Evolutionary conservation across 306 rosid species (phyloP).

Genomic region (Castanea mollissima): DNA sequence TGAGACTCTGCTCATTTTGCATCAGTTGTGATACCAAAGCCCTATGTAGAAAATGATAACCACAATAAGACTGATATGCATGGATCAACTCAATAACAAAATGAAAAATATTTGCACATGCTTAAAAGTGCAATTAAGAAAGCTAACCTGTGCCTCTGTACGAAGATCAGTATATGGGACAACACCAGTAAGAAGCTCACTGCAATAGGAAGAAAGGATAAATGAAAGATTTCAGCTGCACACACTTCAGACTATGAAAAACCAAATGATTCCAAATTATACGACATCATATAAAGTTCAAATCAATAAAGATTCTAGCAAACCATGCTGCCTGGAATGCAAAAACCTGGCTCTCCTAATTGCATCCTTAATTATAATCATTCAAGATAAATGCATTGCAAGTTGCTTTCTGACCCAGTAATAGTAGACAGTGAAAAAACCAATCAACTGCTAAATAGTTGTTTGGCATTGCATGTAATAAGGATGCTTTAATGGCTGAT

Average conservation of each 20-base stretch:
- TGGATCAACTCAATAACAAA: conserved; percentile 3
- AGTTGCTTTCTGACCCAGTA: not conserved
- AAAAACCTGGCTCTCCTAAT: not conserved
- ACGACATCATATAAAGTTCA: not conserved
- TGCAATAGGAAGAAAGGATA: conserved; percentile 39
- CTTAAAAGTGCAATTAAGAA: conserved; percentile 12
- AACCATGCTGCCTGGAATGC: not conserved
- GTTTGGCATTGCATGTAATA: too few relatives aligned
- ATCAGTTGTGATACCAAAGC: too few relatives aligned
- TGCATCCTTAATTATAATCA: not conserved
- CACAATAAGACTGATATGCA: conserved; percentile 1
- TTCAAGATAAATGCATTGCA: not conserved
- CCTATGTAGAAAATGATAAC: not conserved
- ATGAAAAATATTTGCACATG: not conserved
- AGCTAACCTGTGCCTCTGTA: conserved; percentile 80
- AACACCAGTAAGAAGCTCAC: conserved; percentile 94
- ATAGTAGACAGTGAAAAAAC: not conserved
- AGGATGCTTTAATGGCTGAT: too few relatives aligned
- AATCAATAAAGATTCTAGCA: not conserved
- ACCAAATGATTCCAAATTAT: not conserved
- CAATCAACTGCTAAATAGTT: not conserved
- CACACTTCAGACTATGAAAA: not conserved
- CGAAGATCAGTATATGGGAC: conserved; percentile 97
- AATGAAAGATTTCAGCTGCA: not conserved
- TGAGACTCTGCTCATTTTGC: too few relatives aligned